Evolutionary conservation across 2,329 filamentous ascomycete genomes (phyloP).

Genomic region (Paracorniculantispora psalliotae): DNA sequence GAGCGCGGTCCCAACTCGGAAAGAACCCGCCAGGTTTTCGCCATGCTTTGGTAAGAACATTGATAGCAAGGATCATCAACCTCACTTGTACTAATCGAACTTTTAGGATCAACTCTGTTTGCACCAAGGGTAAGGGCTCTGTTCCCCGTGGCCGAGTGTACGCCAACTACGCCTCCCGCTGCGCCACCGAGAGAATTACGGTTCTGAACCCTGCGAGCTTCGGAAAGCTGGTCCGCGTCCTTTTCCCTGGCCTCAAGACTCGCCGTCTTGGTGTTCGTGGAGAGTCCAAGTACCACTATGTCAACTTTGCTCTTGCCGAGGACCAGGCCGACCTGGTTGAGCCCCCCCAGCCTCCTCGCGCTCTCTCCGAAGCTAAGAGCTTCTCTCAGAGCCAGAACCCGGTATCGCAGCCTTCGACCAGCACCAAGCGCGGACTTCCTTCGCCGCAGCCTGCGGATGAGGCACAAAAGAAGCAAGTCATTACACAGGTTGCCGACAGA

Average conservation of each 20-base stretch:
- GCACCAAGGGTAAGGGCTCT: conserved; percentile 71
- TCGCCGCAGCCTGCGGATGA: conserved; percentile 26
- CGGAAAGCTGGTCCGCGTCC: conserved; percentile 91
- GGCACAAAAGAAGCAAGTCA: conserved; percentile 13
- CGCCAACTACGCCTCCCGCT: conserved; percentile 88
- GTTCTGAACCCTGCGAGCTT: conserved; percentile 96
- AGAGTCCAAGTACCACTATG: conserved; percentile 98
- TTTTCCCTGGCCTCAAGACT: conserved; percentile 93
- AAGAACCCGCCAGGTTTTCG: conserved; percentile 78
- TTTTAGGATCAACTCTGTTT: conserved; percentile 66
- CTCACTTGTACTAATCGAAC: neutral
- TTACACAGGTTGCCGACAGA: conserved; percentile 17
- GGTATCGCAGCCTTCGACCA: conserved; percentile 19
- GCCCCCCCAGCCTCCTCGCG: conserved; percentile 41
- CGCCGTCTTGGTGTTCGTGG: conserved; percentile 86
- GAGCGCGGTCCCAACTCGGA: conserved; percentile 78
- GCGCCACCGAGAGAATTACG: conserved; percentile 87
- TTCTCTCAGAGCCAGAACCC: conserved; percentile 50
- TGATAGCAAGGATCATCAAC: neutral
- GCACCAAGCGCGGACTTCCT: conserved; percentile 19
- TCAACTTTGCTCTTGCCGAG: conserved; percentile 58
- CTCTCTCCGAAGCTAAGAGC: conserved; percentile 44
- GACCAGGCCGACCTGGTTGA: conserved; percentile 48
- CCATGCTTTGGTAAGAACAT: conserved; percentile 76
- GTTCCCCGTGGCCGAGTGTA: conserved; percentile 92